phyloP scores from a whole-genome alignment of 139 green algal genomes.

The Ettlia oleoabundans region DNA sequence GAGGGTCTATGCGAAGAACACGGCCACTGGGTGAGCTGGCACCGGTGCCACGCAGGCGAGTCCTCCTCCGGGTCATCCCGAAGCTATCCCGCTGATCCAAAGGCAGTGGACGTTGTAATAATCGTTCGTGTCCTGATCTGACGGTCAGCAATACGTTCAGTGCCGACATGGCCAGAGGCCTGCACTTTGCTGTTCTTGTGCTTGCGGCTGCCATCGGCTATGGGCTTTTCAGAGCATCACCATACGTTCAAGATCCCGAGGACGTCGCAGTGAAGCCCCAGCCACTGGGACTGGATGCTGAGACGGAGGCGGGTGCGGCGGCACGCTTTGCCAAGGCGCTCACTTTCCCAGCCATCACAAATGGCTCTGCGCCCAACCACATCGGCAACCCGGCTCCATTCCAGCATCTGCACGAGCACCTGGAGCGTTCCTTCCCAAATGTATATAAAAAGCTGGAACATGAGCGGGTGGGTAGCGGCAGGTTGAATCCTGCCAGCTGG shows the following conservation, averaged over 20 bases:
- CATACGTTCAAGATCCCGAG: neutral
- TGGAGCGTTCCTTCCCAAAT: slow-evolving; percentile 23
- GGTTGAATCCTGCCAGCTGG: no score
- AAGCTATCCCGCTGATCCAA: no score
- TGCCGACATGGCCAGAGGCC: neutral
- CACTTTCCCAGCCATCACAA: neutral
- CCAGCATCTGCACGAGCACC: slow-evolving; percentile 33
- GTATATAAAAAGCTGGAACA: slow-evolving; percentile 15
- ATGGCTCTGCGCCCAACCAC: neutral
- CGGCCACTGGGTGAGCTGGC: no score
- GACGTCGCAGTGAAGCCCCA: neutral
- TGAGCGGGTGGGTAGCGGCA: slow-evolving; percentile 47
- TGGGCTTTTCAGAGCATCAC: neutral
- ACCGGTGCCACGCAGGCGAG: no score
- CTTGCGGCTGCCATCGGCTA: neutral
- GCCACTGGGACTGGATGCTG: neutral
- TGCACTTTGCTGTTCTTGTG: neutral
- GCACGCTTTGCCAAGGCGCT: neutral
- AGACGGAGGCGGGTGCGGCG: neutral
- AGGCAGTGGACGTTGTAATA: no score
- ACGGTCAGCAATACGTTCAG: no score
- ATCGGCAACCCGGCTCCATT: slow-evolving; percentile 29
- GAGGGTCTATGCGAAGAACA: no score
- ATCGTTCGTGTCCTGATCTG: no score
- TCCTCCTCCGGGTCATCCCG: no score